These are phyloP conservation scores for Hyphodiscus sp. DNA, from an alignment of 2,329 filamentous ascomycete species.

Conservation along the genomic window DNA sequence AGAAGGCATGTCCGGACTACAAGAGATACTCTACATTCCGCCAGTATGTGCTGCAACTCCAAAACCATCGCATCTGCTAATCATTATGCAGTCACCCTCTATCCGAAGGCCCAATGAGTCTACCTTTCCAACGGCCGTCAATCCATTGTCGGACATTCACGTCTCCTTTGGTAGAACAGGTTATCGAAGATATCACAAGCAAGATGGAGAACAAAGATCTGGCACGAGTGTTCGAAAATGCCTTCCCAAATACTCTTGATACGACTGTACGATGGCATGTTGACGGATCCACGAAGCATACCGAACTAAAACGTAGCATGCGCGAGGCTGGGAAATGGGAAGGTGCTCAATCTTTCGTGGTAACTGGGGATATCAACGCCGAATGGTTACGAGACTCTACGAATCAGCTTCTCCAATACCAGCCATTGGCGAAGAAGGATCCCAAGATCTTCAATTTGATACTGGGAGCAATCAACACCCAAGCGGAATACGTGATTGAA, in stretches of 20 bases:
- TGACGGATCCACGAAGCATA: constrained; percentile 39
- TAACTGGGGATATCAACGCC: constrained; percentile 87
- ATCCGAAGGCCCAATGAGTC: constrained; percentile 68
- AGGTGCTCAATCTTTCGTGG: constrained; percentile 85
- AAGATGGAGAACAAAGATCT: constrained; percentile 81
- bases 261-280: constrained; percentile 67
- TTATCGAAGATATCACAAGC: constrained; percentile 75
- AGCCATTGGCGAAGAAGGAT: constrained; percentile 76
- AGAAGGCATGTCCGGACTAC: constrained; percentile 30
- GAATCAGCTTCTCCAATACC: constrained; percentile 89
- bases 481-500: constrained; percentile 88
- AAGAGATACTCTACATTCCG: constrained; percentile 28
- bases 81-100: constrained; percentile 56
- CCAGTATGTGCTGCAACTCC: constrained; percentile 17
- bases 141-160: constrained; percentile 81
- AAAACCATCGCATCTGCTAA: constrained; percentile 9
- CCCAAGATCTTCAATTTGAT: constrained; percentile 72
- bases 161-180: constrained; percentile 78
- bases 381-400: constrained; percentile 91
- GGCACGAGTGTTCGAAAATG: constrained; percentile 88
- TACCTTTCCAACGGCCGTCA: constrained; percentile 83
- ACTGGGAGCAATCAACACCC: constrained; percentile 90
- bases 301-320: constrained; percentile 33
- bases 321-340: constrained; percentile 62
- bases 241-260: constrained; percentile 76